Evolutionary conservation across 2,329 filamentous ascomycete species (phyloP).

Genomic region (Fusarium sarcochroum): DNA sequence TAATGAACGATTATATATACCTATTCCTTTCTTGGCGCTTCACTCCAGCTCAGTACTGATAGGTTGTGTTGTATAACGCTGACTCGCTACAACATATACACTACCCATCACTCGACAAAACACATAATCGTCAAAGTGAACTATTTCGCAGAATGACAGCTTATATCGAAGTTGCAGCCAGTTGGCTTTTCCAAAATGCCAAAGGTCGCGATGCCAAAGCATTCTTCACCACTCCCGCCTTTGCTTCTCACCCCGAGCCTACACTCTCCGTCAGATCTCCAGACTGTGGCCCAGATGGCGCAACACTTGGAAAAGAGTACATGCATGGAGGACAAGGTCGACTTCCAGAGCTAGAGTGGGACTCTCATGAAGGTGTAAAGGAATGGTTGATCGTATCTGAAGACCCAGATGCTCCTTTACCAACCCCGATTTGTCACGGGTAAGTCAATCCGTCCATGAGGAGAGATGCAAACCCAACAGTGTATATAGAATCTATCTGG

Average conservation of each 20-base stretch:
- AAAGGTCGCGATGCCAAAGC: slow-evolving; percentile 56
- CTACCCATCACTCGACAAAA: neutral
- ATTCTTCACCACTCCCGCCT: slow-evolving; percentile 56
- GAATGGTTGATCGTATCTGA: slow-evolving; percentile 64
- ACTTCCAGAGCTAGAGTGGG: slow-evolving; percentile 60
- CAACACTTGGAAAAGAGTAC: slow-evolving; percentile 55
- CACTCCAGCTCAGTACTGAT: neutral
- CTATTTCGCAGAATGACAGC: slow-evolving; percentile 37
- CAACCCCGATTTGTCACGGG: slow-evolving; percentile 62
- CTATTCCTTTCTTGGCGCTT: neutral
- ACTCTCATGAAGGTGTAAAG: slow-evolving; percentile 52
- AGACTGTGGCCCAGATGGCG: slow-evolving; percentile 56
- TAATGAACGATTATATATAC: neutral
- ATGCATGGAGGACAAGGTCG: slow-evolving; percentile 56
- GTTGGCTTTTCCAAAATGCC: slow-evolving; percentile 58
- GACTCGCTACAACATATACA: neutral
- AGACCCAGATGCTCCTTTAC: slow-evolving; percentile 62
- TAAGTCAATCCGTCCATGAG: slow-evolving; percentile 37
- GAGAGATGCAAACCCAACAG: neutral
- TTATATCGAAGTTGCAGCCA: slow-evolving; percentile 54
- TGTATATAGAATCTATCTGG: slow-evolving; percentile 43
- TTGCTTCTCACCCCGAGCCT: slow-evolving; percentile 51
- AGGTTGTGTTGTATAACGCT: neutral
- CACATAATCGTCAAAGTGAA: neutral
- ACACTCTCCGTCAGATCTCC: slow-evolving; percentile 58